Percentiles rank a stretch among this genome's conserved stretches.
These are phyloP conservation scores for Ogataea hybrid DNA, from an alignment of 1,139 yeast species.

Conservation along the genomic window DNA sequence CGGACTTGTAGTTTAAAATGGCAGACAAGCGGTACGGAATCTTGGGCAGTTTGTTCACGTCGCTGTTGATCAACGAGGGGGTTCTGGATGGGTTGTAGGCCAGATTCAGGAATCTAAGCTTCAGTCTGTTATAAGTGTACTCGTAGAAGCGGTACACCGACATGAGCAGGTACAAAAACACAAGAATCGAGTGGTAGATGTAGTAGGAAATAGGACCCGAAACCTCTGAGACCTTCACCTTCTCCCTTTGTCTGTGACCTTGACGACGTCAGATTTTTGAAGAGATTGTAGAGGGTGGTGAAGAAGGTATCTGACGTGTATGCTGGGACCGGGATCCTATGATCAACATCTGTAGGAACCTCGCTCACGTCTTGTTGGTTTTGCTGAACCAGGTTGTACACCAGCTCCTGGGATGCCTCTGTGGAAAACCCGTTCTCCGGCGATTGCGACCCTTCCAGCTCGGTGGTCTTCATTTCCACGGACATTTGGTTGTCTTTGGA, in stretches of 20 bases:
- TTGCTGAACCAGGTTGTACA: constrained; percentile 17
- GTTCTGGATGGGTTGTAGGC: constrained; percentile 80
- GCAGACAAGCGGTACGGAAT: constrained; percentile 77
- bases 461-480: constrained; percentile 11
- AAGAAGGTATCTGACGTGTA: constrained; percentile 19
- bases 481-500: constrained; percentile 2
- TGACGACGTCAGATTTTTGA: constrained; percentile 25
- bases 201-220: constrained; percentile 23
- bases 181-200: constrained; percentile 44
- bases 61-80: constrained; percentile 84
- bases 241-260: constrained; percentile 12
- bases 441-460: constrained; percentile 7
- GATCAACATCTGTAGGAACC: constrained; percentile 10
- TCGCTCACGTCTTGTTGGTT: constrained; percentile 13
- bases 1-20: constrained; percentile 66
- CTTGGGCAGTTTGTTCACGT: constrained; percentile 67
- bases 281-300: constrained; percentile 19
- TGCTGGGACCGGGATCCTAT: constrained; percentile 19
- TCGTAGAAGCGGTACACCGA: constrained; percentile 54
- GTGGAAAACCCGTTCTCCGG: constrained; percentile 8
- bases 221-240: neutral
- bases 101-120: constrained; percentile 58
- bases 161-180: constrained; percentile 52
- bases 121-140: constrained; percentile 51
- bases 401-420: constrained; percentile 8